Evolutionary conservation across 768 basidiomycete species (phyloP).

Genomic region (Rhizopogon vesiculosus): DNA sequence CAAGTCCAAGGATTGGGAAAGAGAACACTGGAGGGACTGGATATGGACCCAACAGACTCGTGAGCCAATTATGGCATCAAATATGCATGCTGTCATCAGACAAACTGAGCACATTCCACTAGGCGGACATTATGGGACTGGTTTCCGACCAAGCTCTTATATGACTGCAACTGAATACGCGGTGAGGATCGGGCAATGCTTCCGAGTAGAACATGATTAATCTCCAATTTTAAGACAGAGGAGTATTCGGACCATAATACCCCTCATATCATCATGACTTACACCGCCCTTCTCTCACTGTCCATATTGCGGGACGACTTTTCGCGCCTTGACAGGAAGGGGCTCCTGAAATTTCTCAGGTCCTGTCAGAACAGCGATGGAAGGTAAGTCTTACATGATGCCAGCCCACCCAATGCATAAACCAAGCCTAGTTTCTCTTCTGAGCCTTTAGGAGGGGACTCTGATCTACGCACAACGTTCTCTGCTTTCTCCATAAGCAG

Average conservation of each 20-base stretch:
- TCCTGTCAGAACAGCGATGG: slow-evolving; percentile 78
- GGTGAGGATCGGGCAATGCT: slow-evolving; percentile 7
- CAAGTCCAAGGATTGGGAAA: slow-evolving; percentile 47
- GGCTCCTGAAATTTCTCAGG: slow-evolving; percentile 61
- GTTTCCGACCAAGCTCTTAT: slow-evolving; percentile 73
- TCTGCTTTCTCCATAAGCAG: slow-evolving; percentile 82
- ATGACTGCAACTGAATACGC: slow-evolving; percentile 40
- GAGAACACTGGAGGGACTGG: slow-evolving; percentile 72
- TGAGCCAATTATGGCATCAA: slow-evolving; percentile 19
- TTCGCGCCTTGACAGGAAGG: slow-evolving; percentile 58
- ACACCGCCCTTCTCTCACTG: slow-evolving; percentile 81
- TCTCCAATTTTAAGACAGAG: slow-evolving; percentile 19
- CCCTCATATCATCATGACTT: slow-evolving; percentile 91
- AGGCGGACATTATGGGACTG: slow-evolving; percentile 60
- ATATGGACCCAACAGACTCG: slow-evolving; percentile 85
- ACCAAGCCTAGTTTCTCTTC: slow-evolving; percentile 55
- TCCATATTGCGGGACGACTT: slow-evolving; percentile 88
- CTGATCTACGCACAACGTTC: slow-evolving; percentile 80
- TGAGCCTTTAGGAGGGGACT: slow-evolving; percentile 62
- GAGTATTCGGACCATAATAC: slow-evolving; percentile 51
- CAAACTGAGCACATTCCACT: background rate
- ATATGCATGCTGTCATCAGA: slow-evolving; percentile 1
- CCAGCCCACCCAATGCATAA: slow-evolving; percentile 2
- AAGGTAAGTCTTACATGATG: slow-evolving; percentile 47
- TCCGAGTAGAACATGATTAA: slow-evolving; percentile 2